Evolutionary conservation across 2,329 filamentous ascomycete species (phyloP).

Genomic region (Penicillium oxalicum): DNA sequence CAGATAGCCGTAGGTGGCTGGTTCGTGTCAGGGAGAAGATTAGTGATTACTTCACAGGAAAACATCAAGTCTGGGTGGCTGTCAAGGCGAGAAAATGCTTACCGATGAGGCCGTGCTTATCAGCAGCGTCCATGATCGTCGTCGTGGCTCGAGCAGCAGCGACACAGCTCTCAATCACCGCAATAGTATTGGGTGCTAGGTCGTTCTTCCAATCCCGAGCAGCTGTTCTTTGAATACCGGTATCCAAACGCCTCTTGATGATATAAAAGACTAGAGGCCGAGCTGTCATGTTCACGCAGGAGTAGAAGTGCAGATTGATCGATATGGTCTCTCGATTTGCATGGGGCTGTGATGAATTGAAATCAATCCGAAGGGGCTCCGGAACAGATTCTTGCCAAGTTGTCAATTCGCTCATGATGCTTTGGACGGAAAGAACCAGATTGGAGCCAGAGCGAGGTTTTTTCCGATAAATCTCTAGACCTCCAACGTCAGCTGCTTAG

Average conservation of each 20-base stretch:
- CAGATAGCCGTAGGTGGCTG: constrained; percentile 53
- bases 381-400: constrained; percentile 49
- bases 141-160: constrained; percentile 47
- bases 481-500: too few relatives aligned
- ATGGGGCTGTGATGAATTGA: constrained; percentile 36
- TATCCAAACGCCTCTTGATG: constrained; percentile 45
- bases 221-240: constrained; percentile 27
- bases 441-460: constrained; percentile 44
- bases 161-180: constrained; percentile 50
- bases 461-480: constrained; percentile 45
- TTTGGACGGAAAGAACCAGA: constrained; percentile 47
- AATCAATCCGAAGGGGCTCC: constrained; percentile 45
- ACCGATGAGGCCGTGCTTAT: constrained; percentile 48
- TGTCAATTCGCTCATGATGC: constrained; percentile 46
- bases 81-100: constrained; percentile 11
- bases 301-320: constrained; percentile 51
- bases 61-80: too few relatives aligned
- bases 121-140: constrained; percentile 45
- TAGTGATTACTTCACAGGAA: not conserved
- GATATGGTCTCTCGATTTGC: constrained; percentile 48
- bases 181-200: constrained; percentile 44
- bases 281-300: constrained; percentile 54
- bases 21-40: not conserved
- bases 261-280: constrained; percentile 51
- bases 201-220: constrained; percentile 45